These are phyloP conservation scores for Candida buenavistaensis DNA, from an alignment of 1,139 yeast genomes.

Conservation along the genomic window DNA sequence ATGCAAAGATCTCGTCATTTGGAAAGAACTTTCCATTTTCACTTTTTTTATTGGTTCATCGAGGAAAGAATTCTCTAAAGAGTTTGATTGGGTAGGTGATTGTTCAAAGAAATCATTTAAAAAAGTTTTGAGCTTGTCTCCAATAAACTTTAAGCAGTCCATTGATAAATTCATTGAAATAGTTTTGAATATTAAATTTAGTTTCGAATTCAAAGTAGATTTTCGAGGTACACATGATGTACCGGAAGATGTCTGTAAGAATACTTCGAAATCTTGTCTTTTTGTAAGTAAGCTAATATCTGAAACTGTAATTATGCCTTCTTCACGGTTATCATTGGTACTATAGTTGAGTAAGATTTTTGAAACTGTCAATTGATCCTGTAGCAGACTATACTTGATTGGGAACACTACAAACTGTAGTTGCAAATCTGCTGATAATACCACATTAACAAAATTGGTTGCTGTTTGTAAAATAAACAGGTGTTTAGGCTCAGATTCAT, in stretches of 20 bases:
- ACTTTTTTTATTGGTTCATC: constrained; percentile 6
- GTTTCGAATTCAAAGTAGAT: constrained; percentile 19
- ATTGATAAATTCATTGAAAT: constrained; percentile 18
- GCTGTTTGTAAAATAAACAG: constrained; percentile 38
- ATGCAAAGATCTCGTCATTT: constrained; percentile 7
- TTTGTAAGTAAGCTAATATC: constrained; percentile 21
- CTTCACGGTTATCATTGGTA: constrained; percentile 8
- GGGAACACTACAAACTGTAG: constrained; percentile 34
- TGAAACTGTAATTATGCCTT: constrained; percentile 20
- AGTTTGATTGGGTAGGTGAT: constrained; percentile 19
- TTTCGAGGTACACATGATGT: constrained; percentile 22
- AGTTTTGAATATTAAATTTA: constrained; percentile 20
- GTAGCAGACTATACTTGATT: constrained; percentile 32
- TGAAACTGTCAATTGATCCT: constrained; percentile 30
- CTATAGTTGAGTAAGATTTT: constrained; percentile 23
- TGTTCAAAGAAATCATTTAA: constrained; percentile 19
- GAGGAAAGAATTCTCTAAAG: constrained; percentile 18
- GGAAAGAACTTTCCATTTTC: constrained; percentile 9
- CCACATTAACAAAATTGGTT: constrained; percentile 19
- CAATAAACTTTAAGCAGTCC: constrained; percentile 15
- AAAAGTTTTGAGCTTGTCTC: constrained; percentile 15
- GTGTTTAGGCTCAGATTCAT: constrained; percentile 3
- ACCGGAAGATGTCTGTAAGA: constrained; percentile 18
- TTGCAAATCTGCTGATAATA: constrained; percentile 11
- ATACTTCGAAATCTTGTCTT: constrained; percentile 26